A percentile compares a stretch with the other conserved stretches of the same genome.
These are phyloP conservation scores for Calonectria hawksworthii DNA, from an alignment of 2,329 filamentous ascomycete species.

Conservation along the genomic window DNA sequence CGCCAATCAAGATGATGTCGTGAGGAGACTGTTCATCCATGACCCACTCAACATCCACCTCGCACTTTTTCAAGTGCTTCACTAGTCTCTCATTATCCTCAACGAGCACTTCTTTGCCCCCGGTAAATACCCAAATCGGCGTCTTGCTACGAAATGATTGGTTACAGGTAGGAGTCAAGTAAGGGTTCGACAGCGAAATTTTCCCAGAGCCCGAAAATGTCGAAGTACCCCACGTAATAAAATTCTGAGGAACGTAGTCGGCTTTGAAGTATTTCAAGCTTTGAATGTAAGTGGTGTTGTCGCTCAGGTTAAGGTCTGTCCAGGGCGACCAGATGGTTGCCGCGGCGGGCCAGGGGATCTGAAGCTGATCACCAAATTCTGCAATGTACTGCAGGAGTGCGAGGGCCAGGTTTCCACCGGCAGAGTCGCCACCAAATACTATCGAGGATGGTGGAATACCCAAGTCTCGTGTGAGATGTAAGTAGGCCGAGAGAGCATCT, in stretches of 20 bases:
- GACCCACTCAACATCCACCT: not conserved
- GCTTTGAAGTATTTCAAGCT: not conserved
- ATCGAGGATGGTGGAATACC: not conserved
- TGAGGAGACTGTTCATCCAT: not conserved
- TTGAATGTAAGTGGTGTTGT: not conserved
- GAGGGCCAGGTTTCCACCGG: not conserved
- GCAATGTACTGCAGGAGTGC: not conserved
- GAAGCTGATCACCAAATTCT: not conserved
- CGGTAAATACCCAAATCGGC: not conserved
- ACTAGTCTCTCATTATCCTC: not conserved
- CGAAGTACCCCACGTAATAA: not conserved
- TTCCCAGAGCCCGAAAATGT: not conserved
- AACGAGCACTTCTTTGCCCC: not conserved
- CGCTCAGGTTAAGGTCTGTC: not conserved
- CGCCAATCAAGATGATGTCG: not conserved
- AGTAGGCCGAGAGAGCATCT: constrained; percentile 4
- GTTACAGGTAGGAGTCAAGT: not conserved
- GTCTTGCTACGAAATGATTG: not conserved
- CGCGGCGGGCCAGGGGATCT: not conserved
- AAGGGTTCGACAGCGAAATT: not conserved
- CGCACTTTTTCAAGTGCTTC: not conserved
- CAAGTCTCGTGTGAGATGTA: not conserved
- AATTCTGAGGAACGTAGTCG: not conserved
- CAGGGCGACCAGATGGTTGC: constrained; percentile 10
- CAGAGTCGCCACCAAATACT: constrained; percentile 10